Percentiles rank a stretch among this genome's conserved stretches.
phyloP scores from a whole-genome alignment of 305 asterid species.

The Andrographis paniculata region DNA sequence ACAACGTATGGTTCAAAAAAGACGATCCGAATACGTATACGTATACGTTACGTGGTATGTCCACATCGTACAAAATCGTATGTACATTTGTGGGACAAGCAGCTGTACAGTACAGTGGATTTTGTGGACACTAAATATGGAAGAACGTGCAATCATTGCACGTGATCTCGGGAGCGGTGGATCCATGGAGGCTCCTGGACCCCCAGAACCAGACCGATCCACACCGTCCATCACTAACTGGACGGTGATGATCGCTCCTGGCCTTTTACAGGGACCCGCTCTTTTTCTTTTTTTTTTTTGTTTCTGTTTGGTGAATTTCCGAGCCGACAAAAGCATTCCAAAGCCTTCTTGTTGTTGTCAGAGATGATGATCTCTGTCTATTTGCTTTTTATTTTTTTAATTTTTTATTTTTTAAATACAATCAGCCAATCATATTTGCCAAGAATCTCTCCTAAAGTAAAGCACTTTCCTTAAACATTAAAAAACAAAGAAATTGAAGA shows the following conservation, averaged over 20 bases:
- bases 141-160: not conserved
- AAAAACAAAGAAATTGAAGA: too few species aligned
- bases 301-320: slow-evolving; percentile 30
- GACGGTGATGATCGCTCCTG: not conserved
- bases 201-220: not conserved
- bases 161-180: not conserved
- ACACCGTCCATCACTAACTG: not conserved
- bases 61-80: too few species aligned
- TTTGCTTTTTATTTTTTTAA: too few species aligned
- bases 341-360: slow-evolving; percentile 25
- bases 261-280: too few species aligned
- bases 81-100: too few species aligned
- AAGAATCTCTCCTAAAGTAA: slow-evolving; percentile 25
- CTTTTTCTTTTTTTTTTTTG: too few species aligned
- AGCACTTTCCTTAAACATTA: not conserved
- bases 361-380: slow-evolving; percentile 23
- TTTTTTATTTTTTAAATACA: too few species aligned
- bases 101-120: too few species aligned
- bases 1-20: too few species aligned
- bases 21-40: too few species aligned
- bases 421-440: too few species aligned
- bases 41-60: too few species aligned
- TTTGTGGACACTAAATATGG: not conserved
- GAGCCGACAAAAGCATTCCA: slow-evolving; percentile 51
- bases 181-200: not conserved